These are phyloP conservation scores for Mimosa bimucronata DNA, from an alignment of 306 rosid genomes.

Conservation along the genomic window DNA sequence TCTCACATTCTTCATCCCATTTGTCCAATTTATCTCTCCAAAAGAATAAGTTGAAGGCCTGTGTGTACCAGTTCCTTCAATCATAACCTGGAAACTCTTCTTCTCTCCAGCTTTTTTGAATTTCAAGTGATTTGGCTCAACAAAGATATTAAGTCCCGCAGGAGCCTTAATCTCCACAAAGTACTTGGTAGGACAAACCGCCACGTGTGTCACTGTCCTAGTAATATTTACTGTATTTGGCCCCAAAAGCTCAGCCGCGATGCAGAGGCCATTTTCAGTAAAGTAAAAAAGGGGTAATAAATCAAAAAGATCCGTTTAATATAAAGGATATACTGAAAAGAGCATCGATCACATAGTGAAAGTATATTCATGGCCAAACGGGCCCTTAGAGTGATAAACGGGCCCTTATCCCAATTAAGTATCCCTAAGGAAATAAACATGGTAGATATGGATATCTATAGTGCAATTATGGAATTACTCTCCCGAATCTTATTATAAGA, in stretches of 20 bases:
- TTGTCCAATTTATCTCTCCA: constrained; percentile 49
- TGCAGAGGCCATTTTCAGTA: too few species aligned
- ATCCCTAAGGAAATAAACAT: not conserved
- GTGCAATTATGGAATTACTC: too few species aligned
- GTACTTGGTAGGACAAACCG: constrained; percentile 55
- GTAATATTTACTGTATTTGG: constrained; percentile 30
- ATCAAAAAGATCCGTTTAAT: too few species aligned
- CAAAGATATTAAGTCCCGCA: constrained; percentile 43
- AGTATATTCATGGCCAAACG: too few species aligned
- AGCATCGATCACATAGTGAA: too few species aligned
- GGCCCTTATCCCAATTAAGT: too few species aligned
- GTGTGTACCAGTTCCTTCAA: constrained; percentile 6
- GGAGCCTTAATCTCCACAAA: constrained; percentile 49
- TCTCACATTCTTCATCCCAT: constrained; percentile 36
- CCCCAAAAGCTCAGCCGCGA: too few species aligned
- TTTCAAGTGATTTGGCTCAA: constrained; percentile 51
- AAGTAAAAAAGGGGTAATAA: too few species aligned
- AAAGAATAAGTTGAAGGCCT: constrained; percentile 36
- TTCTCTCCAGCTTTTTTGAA: constrained; percentile 56
- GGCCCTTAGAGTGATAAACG: too few species aligned
- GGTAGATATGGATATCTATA: not conserved
- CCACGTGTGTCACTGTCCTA: constrained; percentile 56
- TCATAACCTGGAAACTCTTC: constrained; percentile 50
- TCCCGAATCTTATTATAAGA: too few species aligned
- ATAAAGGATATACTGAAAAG: too few species aligned